A percentile compares a stretch with the other conserved stretches of the same genome.
phyloP scores from a whole-genome alignment of 106 monocot species.

The Cymbidium sinense region DNA sequence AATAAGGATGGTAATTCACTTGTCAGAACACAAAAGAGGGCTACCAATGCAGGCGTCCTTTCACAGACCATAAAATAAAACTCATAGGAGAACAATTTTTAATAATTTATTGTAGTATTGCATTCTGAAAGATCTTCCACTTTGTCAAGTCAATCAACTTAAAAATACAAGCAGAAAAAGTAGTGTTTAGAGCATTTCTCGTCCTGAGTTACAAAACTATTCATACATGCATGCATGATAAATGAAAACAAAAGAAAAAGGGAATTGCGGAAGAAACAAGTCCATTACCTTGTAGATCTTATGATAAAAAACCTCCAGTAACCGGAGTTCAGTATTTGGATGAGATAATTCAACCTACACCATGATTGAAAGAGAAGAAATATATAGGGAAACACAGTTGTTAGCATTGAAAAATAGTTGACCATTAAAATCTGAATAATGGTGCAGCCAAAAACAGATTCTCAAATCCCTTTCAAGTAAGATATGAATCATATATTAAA shows the following conservation, averaged over 20 bases:
- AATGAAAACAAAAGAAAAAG: neutral
- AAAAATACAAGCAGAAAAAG: neutral
- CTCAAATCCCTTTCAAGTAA: neutral
- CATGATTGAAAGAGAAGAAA: slow-evolving; percentile 1
- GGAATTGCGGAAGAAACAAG: neutral
- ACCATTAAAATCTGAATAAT: neutral
- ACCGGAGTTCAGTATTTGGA: slow-evolving; percentile 64
- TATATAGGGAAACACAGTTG: neutral
- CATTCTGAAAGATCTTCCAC: neutral
- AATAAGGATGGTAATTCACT: too few relatives aligned
- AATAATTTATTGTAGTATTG: neutral
- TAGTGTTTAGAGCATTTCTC: neutral
- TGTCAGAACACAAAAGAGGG: too few relatives aligned
- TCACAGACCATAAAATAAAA: too few relatives aligned
- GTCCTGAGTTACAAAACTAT: neutral
- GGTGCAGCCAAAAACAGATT: neutral
- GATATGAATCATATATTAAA: neutral
- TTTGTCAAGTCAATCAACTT: neutral
- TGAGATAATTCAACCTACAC: slow-evolving; percentile 78
- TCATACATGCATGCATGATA: neutral
- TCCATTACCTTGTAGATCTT: slow-evolving; percentile 80
- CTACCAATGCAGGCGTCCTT: too few relatives aligned
- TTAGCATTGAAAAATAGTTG: neutral
- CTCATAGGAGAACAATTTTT: too few relatives aligned
- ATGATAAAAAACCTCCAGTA: slow-evolving; percentile 80